Base-by-base conservation (phyloP, 2,329 filamentous ascomycete species). In the Sclerotinia trifoliorum region DNA sequence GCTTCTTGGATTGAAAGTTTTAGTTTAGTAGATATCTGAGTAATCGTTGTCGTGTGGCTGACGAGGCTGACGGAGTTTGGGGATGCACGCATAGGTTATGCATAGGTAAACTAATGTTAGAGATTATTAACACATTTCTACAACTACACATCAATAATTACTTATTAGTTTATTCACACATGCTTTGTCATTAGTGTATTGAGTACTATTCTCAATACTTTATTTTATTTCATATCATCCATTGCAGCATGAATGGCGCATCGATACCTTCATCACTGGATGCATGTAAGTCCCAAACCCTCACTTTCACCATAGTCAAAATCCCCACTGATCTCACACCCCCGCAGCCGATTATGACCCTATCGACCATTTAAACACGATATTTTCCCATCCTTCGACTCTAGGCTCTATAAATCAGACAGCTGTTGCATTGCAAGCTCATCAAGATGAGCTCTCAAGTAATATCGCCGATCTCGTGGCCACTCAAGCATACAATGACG, bases 351-450 rank as follows among this genome's bases (percentile, higher is more conserved):
- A 97, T 79, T 98, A 97, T 81, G 90, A 98, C 78, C 93, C 95
- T 66, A 90, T 98, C 78, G 86, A 92, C 75, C 93, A 99, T 80
- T 86, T 99, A 68, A 98, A 99, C 82, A 85, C 90, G 71, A 90
- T 99, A 75, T 99, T 99, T 83, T 89, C 93, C 63, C 92, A 96
- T 76, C 91, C 94, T 0, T 92, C 93, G 48, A 89, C 93, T 70
- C 88, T 98, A 70, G 86, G 89, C 52, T 92, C 92, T 66, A 89
- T 96, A 71, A 83, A 85, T 60, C 84, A 86, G 71, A 92, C 95
- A 63, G 92, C 91, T n/a, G 81, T 86, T 66, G 88, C 88, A 58
- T 87, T 99, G 66, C 85, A 86, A 74, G 82, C 81, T 70, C 91
- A 94, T 78, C 90, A 96, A 80, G 83, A 95, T 89, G 91, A 90